Evolutionary conservation across 2,329 filamentous ascomycete genomes (phyloP).

Genomic region (Apiospora phragmitis): DNA sequence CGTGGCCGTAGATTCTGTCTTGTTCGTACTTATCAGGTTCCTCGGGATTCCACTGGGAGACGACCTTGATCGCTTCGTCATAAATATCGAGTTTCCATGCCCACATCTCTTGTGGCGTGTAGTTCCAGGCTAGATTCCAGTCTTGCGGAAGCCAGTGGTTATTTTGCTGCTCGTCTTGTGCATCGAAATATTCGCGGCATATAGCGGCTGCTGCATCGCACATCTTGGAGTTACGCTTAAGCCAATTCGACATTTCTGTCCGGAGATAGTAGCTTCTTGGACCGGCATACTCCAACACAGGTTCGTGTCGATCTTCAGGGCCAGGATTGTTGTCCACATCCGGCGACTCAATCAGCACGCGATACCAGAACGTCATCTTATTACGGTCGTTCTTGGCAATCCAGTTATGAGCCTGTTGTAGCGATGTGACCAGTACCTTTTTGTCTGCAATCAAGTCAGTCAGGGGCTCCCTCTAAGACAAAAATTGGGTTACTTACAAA

Average conservation of each 20-base stretch:
- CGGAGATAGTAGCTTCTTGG: conserved; percentile 60
- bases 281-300: conserved; percentile 50
- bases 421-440: conserved; percentile 63
- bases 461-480: conserved; percentile 8
- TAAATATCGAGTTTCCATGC: conserved; percentile 28
- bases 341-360: conserved; percentile 59
- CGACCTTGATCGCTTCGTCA: conserved; percentile 43
- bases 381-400: conserved; percentile 68
- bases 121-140: conserved; percentile 56
- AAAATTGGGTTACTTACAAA: conserved; percentile 48
- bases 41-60: conserved; percentile 52
- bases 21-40: conserved; percentile 59
- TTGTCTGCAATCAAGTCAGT: conserved; percentile 50
- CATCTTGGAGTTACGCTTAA: conserved; percentile 60
- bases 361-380: conserved; percentile 70
- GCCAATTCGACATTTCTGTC: conserved; percentile 62
- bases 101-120: conserved; percentile 41
- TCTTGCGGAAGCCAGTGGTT: conserved; percentile 50
- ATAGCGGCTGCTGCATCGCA: conserved; percentile 56
- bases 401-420: conserved; percentile 70
- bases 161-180: conserved; percentile 48
- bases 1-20: conserved; percentile 58
- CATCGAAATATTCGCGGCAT: conserved; percentile 55
- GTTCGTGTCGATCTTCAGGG: conserved; percentile 50
- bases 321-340: conserved; percentile 48